These are phyloP conservation scores for Corymbia citriodora DNA, from an alignment of 441 rosid genomes.

Conservation along the genomic window DNA sequence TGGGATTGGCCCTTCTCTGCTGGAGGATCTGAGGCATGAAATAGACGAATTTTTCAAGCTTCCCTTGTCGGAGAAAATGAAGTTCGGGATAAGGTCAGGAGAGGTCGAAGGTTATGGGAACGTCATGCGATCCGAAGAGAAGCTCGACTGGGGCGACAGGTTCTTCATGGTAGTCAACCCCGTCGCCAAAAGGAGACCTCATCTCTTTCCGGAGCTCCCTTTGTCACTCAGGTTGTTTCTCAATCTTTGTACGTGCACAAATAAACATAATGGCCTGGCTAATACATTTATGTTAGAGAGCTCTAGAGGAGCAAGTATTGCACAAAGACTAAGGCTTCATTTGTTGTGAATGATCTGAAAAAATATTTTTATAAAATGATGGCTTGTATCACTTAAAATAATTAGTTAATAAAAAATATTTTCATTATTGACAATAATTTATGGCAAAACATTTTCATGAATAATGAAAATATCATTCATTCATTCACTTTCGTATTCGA, in stretches of 20 bases:
- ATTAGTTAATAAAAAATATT: neutral
- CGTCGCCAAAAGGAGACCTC: neutral
- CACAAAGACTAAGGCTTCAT: neutral
- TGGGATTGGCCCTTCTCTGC: conserved; percentile 20
- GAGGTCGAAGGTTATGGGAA: conserved; percentile 46
- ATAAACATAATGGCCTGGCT: neutral
- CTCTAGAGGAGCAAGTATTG: neutral
- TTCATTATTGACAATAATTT: too few species aligned
- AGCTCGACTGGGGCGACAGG: neutral
- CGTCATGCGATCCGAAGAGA: neutral
- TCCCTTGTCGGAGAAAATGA: conserved; percentile 47
- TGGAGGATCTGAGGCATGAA: conserved; percentile 29
- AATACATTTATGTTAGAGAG: neutral
- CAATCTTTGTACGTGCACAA: neutral
- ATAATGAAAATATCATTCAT: neutral
- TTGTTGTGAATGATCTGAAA: too few species aligned
- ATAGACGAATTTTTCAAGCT: conserved; percentile 33
- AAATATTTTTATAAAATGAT: too few species aligned
- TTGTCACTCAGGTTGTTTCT: neutral
- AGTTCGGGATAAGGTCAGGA: conserved; percentile 24
- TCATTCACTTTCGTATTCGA: neutral
- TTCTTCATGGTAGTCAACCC: neutral
- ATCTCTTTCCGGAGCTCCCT: neutral
- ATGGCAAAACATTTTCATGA: too few species aligned
- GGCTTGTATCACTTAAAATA: neutral